Percentiles rank a stretch among this genome's conserved stretches.
phyloP scores from a whole-genome alignment of 805 yeast species.

The Saccharomycopsis capsularis region DNA sequence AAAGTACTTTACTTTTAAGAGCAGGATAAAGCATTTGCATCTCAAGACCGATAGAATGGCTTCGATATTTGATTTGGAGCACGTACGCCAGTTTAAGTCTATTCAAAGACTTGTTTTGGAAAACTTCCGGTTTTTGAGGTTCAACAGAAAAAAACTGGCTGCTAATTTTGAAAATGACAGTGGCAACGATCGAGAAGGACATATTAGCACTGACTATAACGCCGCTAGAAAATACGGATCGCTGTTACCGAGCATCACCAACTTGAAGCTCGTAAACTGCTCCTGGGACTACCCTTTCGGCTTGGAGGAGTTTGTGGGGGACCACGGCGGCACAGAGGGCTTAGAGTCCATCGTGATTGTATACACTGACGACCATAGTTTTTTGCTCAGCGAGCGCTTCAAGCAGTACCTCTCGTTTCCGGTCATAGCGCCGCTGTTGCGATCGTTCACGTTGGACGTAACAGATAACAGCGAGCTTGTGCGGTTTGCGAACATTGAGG shows the following conservation, averaged over 20 bases:
- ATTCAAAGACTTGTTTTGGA: slow-evolving; percentile 9
- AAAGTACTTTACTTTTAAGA: slow-evolving; percentile 10
- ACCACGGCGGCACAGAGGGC: background rate
- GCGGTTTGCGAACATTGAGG: slow-evolving; percentile 15
- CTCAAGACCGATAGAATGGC: slow-evolving; percentile 2
- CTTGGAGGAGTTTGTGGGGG: slow-evolving; percentile 3
- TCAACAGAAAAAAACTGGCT: too few relatives aligned
- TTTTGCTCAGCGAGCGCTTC: slow-evolving; percentile 18
- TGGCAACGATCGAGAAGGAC: background rate
- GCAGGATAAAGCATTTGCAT: background rate
- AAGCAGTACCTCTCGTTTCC: slow-evolving; percentile 12
- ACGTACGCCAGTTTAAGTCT: slow-evolving; percentile 3
- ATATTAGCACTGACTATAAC: background rate
- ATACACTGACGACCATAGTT: slow-evolving; percentile 10
- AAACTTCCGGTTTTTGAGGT: slow-evolving; percentile 9
- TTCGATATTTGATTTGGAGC: slow-evolving; percentile 16
- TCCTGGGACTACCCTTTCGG: slow-evolving; percentile 19
- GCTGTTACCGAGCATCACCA: background rate
- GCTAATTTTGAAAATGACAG: too few relatives aligned
- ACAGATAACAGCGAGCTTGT: slow-evolving; percentile 7
- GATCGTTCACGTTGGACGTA: slow-evolving; percentile 10
- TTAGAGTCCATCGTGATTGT: slow-evolving; percentile 4
- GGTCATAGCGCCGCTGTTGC: background rate
- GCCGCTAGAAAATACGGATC: background rate
- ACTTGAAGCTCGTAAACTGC: slow-evolving; percentile 16